Evolutionary conservation across 2,329 filamentous ascomycete species (phyloP), one percentile per base, ranked within the genome.

Genomic region (Cladophialophora bantiana): DNA sequence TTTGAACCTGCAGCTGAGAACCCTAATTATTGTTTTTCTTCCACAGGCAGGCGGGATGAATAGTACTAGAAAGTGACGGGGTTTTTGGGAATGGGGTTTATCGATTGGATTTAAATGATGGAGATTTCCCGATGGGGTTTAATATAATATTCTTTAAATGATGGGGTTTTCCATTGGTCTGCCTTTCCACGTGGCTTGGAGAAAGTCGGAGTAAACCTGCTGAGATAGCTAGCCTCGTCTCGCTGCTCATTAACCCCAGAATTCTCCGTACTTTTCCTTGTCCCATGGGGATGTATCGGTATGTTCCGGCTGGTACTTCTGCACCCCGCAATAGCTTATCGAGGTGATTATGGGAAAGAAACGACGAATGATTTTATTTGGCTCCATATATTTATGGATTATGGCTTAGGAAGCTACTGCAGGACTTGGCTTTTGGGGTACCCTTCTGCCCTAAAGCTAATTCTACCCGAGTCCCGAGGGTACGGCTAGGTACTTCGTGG

Each of bases 111-210:
- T 15, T 40, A 40, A 40, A 13, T 26, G 13, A 40, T 26, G 36
- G 36, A 4, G 9, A 13, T 40, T 40, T 40, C 36, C 9, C 36
- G 15, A 10, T 40, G 12, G 36, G 36, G 26, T 26, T 26, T 26
- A 26, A 40, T 9, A 9, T 9, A 9, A 13, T 9, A 38, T 38
- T 9, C 36, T 9, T 13, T 40, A 1, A 1, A 4, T 31, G 45
- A 31, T 3, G 18, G 45, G 45, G 45, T 0, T 31, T 31, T 13
- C 20, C 18, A 26, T n/a, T 42, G 15, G 15, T 42, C 10, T n/a
- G 40, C 15, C 40, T n/a, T 42, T 42, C 40, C 3, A n/a, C 3
- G 67, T 76, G 71, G 4, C 76, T 40, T 40, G 36, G 36, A 40
- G 36, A 40, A 40, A 10, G 36, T 26, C 26, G 12, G 2, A 40